Evolutionary conservation across 768 basidiomycete species (phyloP).

Genomic region (Boletus eberwhitei): DNA sequence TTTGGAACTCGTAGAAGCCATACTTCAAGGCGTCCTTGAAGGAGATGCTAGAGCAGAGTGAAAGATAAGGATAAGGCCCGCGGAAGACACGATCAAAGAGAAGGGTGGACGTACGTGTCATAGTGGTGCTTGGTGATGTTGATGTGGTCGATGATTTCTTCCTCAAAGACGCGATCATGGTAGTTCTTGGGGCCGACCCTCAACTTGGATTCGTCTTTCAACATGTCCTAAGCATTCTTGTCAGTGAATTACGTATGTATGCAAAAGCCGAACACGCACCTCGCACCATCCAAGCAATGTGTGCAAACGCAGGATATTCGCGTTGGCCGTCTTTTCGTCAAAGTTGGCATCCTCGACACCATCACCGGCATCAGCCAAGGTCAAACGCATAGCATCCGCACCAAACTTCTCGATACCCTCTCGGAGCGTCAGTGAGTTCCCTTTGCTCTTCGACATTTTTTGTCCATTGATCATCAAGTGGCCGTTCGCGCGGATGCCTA

Average conservation of each 20-base stretch:
- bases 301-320: conserved; percentile 89
- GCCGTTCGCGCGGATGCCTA: conserved; percentile 91
- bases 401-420: conserved; percentile 94
- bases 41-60: conserved; percentile 62
- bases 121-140: conserved; percentile 79
- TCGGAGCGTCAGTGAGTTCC: conserved; percentile 88
- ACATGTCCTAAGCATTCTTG: conserved; percentile 61
- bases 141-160: conserved; percentile 86
- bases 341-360: conserved; percentile 99
- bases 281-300: conserved; percentile 92
- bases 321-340: conserved; percentile 97
- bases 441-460: conserved; percentile 98
- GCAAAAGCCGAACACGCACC: conserved; percentile 41
- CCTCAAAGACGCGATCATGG: conserved; percentile 88
- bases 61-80: not conserved
- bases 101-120: conserved; percentile 56
- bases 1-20: conserved; percentile 95
- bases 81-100: not conserved
- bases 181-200: conserved; percentile 72
- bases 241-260: not conserved
- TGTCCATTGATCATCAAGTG: conserved; percentile 96
- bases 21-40: conserved; percentile 96
- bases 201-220: conserved; percentile 64
- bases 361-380: conserved; percentile 95
- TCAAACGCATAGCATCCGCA: conserved; percentile 89